Evolutionary conservation across 257 asterid genomes (phyloP).

Genomic region (Euphrasia confusa): DNA sequence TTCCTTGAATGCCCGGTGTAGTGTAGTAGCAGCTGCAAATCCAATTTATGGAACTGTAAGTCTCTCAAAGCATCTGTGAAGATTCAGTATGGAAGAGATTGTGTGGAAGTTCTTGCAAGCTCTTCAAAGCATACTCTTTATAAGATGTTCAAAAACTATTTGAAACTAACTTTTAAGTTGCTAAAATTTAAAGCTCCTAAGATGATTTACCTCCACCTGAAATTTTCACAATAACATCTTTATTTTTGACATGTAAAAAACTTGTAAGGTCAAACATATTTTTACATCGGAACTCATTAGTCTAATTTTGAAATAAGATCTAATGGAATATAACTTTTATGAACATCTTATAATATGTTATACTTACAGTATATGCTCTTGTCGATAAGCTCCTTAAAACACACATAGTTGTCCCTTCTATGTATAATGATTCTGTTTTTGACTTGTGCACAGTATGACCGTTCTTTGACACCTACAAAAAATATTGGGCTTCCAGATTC

Average conservation of each 20-base stretch:
- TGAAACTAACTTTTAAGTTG: background rate
- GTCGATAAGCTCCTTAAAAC: too few relatives aligned
- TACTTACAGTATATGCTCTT: background rate
- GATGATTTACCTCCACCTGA: background rate
- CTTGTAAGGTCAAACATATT: too few relatives aligned
- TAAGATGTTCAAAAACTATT: too few relatives aligned
- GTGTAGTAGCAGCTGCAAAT: constrained; percentile 98
- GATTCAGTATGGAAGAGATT: too few relatives aligned
- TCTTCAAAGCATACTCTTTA: too few relatives aligned
- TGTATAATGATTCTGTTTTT: constrained; percentile 3
- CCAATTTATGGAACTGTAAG: constrained; percentile 98
- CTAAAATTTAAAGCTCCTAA: too few relatives aligned
- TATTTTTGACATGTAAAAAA: too few relatives aligned
- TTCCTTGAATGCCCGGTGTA: constrained; percentile 93
- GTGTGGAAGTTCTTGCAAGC: too few relatives aligned
- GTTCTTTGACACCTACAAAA: constrained; percentile 90
- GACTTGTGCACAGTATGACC: constrained; percentile 66
- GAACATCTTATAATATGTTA: background rate
- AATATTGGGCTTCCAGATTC: constrained; percentile 98
- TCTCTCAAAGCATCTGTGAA: constrained; percentile 17
- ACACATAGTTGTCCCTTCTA: background rate
- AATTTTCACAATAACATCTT: too few relatives aligned
- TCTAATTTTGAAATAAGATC: too few relatives aligned
- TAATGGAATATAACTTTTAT: background rate
- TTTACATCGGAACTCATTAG: too few relatives aligned